These are phyloP conservation scores for Boletus speciosus DNA, from an alignment of 768 basidiomycete genomes.

Conservation along the genomic window DNA sequence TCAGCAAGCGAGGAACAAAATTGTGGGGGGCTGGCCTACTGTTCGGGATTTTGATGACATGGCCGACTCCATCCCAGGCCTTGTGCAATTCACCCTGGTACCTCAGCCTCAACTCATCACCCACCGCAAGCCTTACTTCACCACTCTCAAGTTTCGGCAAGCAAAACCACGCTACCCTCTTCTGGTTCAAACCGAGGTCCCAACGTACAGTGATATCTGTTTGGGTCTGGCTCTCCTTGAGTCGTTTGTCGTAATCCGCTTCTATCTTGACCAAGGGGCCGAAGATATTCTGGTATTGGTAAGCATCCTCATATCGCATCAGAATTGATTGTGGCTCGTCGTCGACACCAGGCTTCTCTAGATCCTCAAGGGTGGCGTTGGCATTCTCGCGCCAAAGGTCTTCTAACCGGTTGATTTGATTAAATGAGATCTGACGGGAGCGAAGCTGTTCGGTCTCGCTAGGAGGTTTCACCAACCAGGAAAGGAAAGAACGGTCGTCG, in stretches of 20 bases:
- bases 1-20: constrained; percentile 2
- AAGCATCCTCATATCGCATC: constrained; percentile 94
- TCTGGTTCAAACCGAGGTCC: constrained; percentile 98
- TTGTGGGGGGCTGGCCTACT: constrained; percentile 51
- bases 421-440: constrained; percentile 94
- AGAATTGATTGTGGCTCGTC: constrained; percentile 95
- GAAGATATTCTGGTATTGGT: constrained; percentile 99
- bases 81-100: constrained; percentile 89
- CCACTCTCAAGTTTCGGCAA: constrained; percentile 97
- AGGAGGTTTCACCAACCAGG: constrained; percentile 97
- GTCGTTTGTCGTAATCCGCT: constrained; percentile 95
- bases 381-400: constrained; percentile 98
- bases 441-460: constrained; percentile 94
- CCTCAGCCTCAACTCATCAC: constrained; percentile 88
- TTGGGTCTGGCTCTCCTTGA: constrained; percentile 99
- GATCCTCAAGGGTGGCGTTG: constrained; percentile 90
- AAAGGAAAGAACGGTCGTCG: constrained; percentile 97
- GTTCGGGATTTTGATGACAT: constrained; percentile 99
- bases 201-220: constrained; percentile 94
- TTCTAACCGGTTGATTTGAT: constrained; percentile 95
- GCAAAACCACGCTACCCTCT: constrained; percentile 97
- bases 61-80: constrained; percentile 95
- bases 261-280: constrained; percentile 99
- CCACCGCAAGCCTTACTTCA: constrained; percentile 94
- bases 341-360: constrained; percentile 96